A percentile compares a stretch with the other conserved stretches of the same genome.
phyloP scores from a whole-genome alignment of 352 stramenopile genomes.

The Elongisporangium anandrum region DNA sequence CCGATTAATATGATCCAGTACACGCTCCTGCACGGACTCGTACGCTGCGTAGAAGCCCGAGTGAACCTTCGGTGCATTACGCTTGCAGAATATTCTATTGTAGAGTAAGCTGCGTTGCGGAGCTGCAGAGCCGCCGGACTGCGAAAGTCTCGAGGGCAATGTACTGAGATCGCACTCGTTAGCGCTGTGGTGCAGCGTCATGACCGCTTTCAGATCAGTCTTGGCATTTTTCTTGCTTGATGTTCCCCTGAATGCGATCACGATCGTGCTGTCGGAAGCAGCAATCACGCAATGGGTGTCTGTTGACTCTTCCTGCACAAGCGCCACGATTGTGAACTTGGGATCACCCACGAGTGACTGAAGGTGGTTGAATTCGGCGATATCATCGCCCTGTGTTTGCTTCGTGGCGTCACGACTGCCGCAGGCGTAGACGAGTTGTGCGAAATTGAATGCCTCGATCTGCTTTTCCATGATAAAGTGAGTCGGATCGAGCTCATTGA shows the following conservation, averaged over 20 bases:
- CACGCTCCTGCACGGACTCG: conserved; percentile 21
- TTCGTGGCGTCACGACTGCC: conserved; percentile 27
- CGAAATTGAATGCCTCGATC: conserved; percentile 42
- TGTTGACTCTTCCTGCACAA: conserved; percentile 27
- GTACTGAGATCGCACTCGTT: conserved; percentile 20
- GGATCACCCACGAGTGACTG: conserved; percentile 22
- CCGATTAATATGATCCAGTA: conserved; percentile 15
- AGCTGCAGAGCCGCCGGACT: too few relatives aligned
- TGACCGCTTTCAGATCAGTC: conserved; percentile 32
- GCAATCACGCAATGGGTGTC: conserved; percentile 40
- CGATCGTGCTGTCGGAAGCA: conserved; percentile 20
- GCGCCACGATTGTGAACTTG: conserved; percentile 19
- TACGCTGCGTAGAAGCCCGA: conserved; percentile 40
- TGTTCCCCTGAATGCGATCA: conserved; percentile 35
- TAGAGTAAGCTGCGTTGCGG: neutral
- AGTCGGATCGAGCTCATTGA: conserved; percentile 18
- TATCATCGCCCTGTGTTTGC: conserved; percentile 3
- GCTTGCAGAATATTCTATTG: conserved; percentile 23
- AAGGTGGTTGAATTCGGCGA: conserved; percentile 12
- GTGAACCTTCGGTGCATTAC: conserved; percentile 31
- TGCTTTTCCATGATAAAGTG: conserved; percentile 39
- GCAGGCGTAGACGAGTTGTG: conserved; percentile 35
- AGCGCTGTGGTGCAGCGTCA: conserved; percentile 21
- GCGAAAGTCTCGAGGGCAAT: neutral
- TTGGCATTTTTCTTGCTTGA: conserved; percentile 37